These are phyloP conservation scores for Cinnamomum micranthum DNA, from an alignment of 164 flowering plant genomes.

Conservation along the genomic window DNA sequence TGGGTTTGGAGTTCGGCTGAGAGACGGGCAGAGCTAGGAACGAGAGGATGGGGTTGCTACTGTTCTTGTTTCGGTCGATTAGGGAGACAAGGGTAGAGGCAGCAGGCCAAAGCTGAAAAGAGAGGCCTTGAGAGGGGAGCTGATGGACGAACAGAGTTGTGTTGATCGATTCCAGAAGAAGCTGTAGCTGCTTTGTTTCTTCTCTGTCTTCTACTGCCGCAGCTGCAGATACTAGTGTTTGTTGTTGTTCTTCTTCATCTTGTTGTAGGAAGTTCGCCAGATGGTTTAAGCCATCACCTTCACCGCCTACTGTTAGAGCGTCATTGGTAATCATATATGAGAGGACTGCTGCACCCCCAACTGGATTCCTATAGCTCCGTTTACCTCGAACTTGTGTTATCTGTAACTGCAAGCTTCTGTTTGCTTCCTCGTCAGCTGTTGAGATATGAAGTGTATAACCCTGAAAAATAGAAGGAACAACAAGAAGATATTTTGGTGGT, in stretches of 20 bases:
- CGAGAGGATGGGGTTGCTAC: slow-evolving; percentile 24
- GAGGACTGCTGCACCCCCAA: too few relatives aligned
- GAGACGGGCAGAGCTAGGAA: slow-evolving; percentile 10
- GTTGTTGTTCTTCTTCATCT: not conserved
- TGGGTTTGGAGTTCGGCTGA: slow-evolving; percentile 12
- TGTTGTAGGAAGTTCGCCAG: not conserved
- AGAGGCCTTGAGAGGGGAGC: slow-evolving; percentile 74
- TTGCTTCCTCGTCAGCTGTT: too few relatives aligned
- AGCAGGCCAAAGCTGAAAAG: slow-evolving; percentile 98
- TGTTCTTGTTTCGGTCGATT: slow-evolving; percentile 42
- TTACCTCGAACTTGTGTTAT: too few relatives aligned
- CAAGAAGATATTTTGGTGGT: too few relatives aligned
- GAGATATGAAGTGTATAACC: too few relatives aligned
- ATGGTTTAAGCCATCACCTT: not conserved
- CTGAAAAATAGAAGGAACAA: too few relatives aligned
- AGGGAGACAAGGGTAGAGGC: slow-evolving; percentile 72
- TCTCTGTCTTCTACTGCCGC: slow-evolving; percentile 9
- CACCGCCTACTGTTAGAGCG: not conserved
- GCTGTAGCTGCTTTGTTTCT: slow-evolving; percentile 19
- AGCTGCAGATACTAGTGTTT: not conserved
- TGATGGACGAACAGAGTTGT: slow-evolving; percentile 52
- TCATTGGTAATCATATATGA: not conserved
- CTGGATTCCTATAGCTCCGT: too few relatives aligned
- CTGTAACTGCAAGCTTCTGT: too few relatives aligned
- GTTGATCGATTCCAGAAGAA: slow-evolving; percentile 35